These are phyloP conservation scores for Otatea glauca DNA, from an alignment of 176 grass and related monocot species.

Conservation along the genomic window DNA sequence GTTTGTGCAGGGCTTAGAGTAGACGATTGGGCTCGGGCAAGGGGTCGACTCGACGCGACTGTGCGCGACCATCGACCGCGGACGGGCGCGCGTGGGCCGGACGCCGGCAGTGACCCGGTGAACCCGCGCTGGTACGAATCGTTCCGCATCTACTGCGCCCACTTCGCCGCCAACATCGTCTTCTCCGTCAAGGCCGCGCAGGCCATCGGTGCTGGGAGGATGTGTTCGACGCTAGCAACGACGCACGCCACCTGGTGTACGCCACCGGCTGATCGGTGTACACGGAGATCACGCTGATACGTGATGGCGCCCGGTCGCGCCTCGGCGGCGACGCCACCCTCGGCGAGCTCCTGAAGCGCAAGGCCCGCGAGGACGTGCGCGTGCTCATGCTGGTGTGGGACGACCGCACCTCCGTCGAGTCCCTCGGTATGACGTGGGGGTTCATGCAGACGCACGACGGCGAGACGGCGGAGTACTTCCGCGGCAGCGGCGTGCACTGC, in stretches of 20 bases:
- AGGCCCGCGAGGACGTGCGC: conserved; percentile 78
- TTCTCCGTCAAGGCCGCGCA: conserved; percentile 86
- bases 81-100: conserved; percentile 77
- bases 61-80: conserved; percentile 88
- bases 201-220: conserved; percentile 89
- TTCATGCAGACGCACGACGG: conserved; percentile 82
- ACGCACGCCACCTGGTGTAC: conserved; percentile 80
- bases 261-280: conserved; percentile 87
- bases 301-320: conserved; percentile 53
- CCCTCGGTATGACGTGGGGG: conserved; percentile 62
- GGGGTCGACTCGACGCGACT: conserved; percentile 72
- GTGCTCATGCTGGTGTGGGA: conserved; percentile 94
- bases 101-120: conserved; percentile 71
- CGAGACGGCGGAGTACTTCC: conserved; percentile 73
- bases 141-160: conserved; percentile 97
- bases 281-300: conserved; percentile 76
- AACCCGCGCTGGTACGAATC: conserved; percentile 94
- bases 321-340: conserved; percentile 68
- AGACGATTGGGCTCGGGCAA: conserved; percentile 69
- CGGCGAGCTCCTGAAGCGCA: conserved; percentile 88
- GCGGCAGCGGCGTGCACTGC: conserved; percentile 61
- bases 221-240: conserved; percentile 81
- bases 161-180: conserved; percentile 71
- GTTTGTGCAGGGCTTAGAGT: conserved; percentile 85
- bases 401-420: conserved; percentile 80